A percentile compares a stretch with the other conserved stretches of the same genome.
These are phyloP conservation scores for Entomophthora muscae DNA, from an alignment of 371 early-diverging fungal species.

Conservation along the genomic window DNA sequence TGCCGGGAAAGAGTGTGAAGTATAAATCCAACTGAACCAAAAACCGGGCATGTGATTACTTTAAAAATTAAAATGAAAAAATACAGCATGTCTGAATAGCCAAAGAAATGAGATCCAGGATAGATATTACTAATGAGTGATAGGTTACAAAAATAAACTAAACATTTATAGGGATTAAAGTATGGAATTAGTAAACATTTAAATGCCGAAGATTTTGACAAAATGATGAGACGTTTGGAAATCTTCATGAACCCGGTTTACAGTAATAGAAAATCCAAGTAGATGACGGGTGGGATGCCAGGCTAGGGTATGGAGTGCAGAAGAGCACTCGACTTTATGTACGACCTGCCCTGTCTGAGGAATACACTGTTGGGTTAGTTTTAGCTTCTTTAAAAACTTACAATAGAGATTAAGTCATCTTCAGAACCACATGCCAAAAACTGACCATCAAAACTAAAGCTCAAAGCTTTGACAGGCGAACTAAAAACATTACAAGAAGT, in stretches of 20 bases:
- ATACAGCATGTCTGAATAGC: no score
- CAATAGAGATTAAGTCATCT: slow-evolving; percentile 60
- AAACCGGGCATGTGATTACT: no score
- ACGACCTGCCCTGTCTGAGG: background rate
- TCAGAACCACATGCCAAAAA: slow-evolving; percentile 68
- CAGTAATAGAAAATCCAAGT: slow-evolving; percentile 41
- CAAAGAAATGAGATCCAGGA: background rate
- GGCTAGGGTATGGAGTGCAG: slow-evolving; percentile 60
- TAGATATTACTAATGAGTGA: background rate
- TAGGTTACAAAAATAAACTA: background rate
- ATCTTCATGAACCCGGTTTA: background rate
- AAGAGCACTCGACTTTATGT: slow-evolving; percentile 27
- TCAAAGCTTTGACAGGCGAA: slow-evolving; percentile 66
- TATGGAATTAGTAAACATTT: background rate
- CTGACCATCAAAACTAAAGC: slow-evolving; percentile 71
- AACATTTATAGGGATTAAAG: background rate
- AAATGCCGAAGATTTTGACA: background rate
- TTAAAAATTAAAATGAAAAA: no score
- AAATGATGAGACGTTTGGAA: background rate
- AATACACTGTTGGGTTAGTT: slow-evolving; percentile 24
- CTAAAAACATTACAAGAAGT: slow-evolving; percentile 16
- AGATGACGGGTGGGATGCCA: slow-evolving; percentile 68
- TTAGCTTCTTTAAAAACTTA: slow-evolving; percentile 41
- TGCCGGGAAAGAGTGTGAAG: no score
- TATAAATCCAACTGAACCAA: no score